Evolutionary conservation across 306 rosid species (phyloP).

Genomic region (Lathyrus tuberosus): DNA sequence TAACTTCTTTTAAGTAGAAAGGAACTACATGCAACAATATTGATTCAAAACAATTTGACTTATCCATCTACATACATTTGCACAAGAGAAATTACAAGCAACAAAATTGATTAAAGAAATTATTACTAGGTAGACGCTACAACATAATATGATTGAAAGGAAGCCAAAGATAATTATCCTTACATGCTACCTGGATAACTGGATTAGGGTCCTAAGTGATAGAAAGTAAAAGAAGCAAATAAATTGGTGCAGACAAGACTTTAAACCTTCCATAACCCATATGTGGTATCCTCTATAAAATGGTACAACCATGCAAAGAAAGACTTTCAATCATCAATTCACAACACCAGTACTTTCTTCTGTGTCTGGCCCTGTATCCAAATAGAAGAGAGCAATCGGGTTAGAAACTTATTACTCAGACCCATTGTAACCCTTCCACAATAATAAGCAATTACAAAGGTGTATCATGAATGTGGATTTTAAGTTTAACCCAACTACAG

Average conservation of each 20-base stretch:
- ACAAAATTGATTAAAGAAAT: slow-evolving; percentile 44
- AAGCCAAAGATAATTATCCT: slow-evolving; percentile 25
- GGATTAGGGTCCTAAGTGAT: slow-evolving; percentile 32
- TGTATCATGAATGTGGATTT: not conserved
- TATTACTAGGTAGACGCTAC: slow-evolving; percentile 42
- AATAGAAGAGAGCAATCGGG: slow-evolving; percentile 33
- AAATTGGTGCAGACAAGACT: slow-evolving; percentile 33
- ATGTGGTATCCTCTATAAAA: slow-evolving; percentile 44
- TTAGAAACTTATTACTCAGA: slow-evolving; percentile 29
- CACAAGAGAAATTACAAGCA: slow-evolving; percentile 36
- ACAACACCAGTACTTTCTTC: slow-evolving; percentile 47
- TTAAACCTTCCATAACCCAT: slow-evolving; percentile 28
- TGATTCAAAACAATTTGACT: slow-evolving; percentile 26
- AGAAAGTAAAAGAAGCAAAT: slow-evolving; percentile 28
- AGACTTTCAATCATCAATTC: slow-evolving; percentile 42
- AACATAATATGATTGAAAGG: slow-evolving; percentile 30
- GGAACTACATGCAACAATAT: slow-evolving; percentile 44
- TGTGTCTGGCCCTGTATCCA: slow-evolving; percentile 52
- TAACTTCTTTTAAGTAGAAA: not conserved
- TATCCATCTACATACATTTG: slow-evolving; percentile 49
- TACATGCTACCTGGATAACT: slow-evolving; percentile 34
- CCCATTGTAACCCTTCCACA: slow-evolving; percentile 12
- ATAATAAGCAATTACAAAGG: slow-evolving; percentile 9
- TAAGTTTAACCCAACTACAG: not conserved
- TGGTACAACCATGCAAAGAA: slow-evolving; percentile 13